Evolutionary conservation across 1,284 basidiomycete species (phyloP).

Genomic region (Rhodotorula glutinis): DNA sequence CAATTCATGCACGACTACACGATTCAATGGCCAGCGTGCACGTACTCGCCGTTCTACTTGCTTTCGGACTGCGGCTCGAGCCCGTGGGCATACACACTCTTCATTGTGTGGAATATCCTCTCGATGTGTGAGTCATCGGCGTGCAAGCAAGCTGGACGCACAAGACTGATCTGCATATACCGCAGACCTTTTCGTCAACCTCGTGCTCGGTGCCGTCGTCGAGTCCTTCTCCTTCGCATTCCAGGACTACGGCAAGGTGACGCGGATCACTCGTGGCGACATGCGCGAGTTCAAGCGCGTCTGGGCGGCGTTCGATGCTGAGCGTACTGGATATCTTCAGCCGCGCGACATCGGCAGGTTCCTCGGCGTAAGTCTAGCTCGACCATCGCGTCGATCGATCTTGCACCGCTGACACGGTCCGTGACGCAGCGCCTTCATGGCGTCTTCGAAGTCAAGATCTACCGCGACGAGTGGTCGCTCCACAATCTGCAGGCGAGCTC

Average conservation of each 20-base stretch:
- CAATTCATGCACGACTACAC: slow-evolving; percentile 84
- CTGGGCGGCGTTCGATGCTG: slow-evolving; percentile 81
- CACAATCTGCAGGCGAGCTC: slow-evolving; percentile 53
- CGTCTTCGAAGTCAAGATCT: slow-evolving; percentile 79
- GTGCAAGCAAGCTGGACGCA: too few relatives aligned
- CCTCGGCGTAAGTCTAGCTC: slow-evolving; percentile 61
- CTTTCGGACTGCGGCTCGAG: slow-evolving; percentile 86
- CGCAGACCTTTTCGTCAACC: slow-evolving; percentile 30
- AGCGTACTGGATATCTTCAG: slow-evolving; percentile 74
- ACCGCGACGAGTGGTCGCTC: slow-evolving; percentile 66
- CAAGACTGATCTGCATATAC: not conserved
- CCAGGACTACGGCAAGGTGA: slow-evolving; percentile 70
- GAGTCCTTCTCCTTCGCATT: slow-evolving; percentile 72
- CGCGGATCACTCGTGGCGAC: slow-evolving; percentile 79
- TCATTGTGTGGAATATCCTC: slow-evolving; percentile 93
- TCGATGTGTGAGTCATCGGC: slow-evolving; percentile 62
- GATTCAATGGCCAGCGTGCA: slow-evolving; percentile 60
- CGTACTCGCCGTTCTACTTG: slow-evolving; percentile 57
- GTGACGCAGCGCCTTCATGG: slow-evolving; percentile 64
- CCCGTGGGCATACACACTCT: slow-evolving; percentile 79
- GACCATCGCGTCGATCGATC: slow-evolving; percentile 1
- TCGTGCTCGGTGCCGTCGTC: slow-evolving; percentile 58
- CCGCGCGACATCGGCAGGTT: slow-evolving; percentile 71
- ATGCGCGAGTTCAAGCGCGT: slow-evolving; percentile 91
- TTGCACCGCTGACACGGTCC: not conserved